phyloP scores from a whole-genome alignment of 1,139 yeast genomes.

The Suhomyces panamericanus region DNA sequence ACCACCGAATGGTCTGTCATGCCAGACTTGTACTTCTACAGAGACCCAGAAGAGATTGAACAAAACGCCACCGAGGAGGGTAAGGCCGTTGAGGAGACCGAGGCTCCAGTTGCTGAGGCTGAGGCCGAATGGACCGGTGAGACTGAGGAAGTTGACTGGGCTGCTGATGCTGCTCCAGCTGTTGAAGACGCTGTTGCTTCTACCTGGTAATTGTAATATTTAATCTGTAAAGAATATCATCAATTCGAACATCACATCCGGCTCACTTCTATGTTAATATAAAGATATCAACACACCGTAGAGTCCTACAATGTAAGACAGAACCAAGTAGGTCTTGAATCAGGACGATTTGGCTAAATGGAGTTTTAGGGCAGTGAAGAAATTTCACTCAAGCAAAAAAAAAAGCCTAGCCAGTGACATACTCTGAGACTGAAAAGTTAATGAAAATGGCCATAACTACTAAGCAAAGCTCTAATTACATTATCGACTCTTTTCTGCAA shows the following conservation, averaged over 20 bases:
- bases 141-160: constrained; percentile 65
- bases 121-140: constrained; percentile 57
- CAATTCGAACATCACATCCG: constrained; percentile 13
- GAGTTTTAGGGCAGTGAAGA: neutral
- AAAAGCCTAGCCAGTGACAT: no score
- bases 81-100: constrained; percentile 51
- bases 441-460: neutral
- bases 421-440: no score
- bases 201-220: constrained; percentile 41
- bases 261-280: constrained; percentile 13
- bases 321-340: no score
- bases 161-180: constrained; percentile 67
- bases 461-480: neutral
- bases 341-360: neutral
- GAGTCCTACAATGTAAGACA: neutral
- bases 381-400: no score
- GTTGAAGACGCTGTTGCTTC: constrained; percentile 78
- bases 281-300: constrained; percentile 7
- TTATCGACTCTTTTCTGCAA: neutral
- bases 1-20: constrained; percentile 96
- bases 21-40: constrained; percentile 99
- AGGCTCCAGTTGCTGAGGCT: constrained; percentile 52
- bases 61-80: constrained; percentile 71
- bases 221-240: constrained; percentile 15
- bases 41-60: constrained; percentile 99